Evolutionary conservation across 306 rosid genomes (phyloP).

Genomic region (Pterocarpus santalinus): DNA sequence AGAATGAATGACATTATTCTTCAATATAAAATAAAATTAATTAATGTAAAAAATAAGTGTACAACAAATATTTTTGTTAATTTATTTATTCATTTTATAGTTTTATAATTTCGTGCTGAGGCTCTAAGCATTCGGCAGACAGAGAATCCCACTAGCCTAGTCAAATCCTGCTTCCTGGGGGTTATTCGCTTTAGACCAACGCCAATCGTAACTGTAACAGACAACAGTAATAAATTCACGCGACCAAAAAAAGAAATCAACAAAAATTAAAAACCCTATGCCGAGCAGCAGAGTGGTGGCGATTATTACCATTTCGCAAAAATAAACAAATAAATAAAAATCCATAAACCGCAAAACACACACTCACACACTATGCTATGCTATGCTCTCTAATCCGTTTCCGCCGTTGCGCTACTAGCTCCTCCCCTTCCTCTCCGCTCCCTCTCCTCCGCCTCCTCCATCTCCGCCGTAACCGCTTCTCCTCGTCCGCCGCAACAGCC

Average conservation of each 20-base stretch:
- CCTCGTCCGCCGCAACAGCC: conserved; percentile 32
- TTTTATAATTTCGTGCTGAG: too few relatives aligned
- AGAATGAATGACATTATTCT: too few relatives aligned
- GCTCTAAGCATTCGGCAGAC: too few relatives aligned
- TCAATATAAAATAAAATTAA: too few relatives aligned
- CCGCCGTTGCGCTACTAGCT: conserved; percentile 57
- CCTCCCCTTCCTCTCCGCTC: not conserved
- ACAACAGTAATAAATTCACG: too few relatives aligned
- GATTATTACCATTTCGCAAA: not conserved
- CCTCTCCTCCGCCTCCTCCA: conserved; percentile 12
- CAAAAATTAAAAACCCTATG: not conserved
- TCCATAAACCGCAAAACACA: not conserved
- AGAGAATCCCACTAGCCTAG: not conserved
- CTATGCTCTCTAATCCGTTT: conserved; percentile 51
- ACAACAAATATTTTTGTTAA: too few relatives aligned
- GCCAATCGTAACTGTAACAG: not conserved
- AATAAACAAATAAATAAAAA: not conserved
- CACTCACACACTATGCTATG: conserved; percentile 37
- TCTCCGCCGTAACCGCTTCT: conserved; percentile 39
- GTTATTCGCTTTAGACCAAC: not conserved
- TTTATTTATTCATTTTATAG: too few relatives aligned
- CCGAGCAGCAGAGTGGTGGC: not conserved
- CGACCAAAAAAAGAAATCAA: too few relatives aligned
- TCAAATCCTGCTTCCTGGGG: not conserved
- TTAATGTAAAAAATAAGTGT: too few relatives aligned